A percentile compares a stretch with the other conserved stretches of the same genome.
phyloP scores from a whole-genome alignment of 768 basidiomycete species.

The Leccinum fibrillosum region DNA sequence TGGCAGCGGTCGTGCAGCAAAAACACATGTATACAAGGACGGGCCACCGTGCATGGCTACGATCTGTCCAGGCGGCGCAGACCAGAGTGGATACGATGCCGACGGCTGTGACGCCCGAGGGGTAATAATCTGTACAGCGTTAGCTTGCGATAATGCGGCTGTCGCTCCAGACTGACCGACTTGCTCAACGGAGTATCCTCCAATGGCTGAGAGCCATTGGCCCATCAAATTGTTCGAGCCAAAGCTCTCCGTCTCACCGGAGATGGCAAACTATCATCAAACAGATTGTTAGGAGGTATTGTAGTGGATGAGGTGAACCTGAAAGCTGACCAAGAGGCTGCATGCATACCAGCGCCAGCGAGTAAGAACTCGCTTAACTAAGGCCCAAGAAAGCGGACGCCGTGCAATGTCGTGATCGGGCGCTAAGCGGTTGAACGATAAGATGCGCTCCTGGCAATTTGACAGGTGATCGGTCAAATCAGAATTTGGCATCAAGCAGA shows the following conservation, averaged over 20 bases:
- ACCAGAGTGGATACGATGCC: conserved; percentile 61
- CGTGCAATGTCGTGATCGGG: conserved; percentile 38
- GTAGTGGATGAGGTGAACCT: not conserved
- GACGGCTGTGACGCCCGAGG: conserved; percentile 62
- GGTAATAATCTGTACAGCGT: conserved; percentile 47
- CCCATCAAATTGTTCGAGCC: conserved; percentile 74
- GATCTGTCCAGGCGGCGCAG: conserved; percentile 64
- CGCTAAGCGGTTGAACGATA: conserved; percentile 50
- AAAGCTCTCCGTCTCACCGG: conserved; percentile 65
- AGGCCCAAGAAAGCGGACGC: conserved; percentile 44
- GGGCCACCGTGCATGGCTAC: conserved; percentile 54
- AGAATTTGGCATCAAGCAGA: not conserved
- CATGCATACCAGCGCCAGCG: conserved; percentile 71
- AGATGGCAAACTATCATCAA: conserved; percentile 53
- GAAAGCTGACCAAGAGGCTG: conserved; percentile 50
- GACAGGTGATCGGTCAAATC: not conserved
- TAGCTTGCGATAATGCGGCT: not conserved
- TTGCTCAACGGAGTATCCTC: conserved; percentile 61
- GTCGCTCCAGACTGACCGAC: conserved; percentile 37
- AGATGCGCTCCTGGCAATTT: conserved; percentile 45
- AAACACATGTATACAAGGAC: conserved; percentile 62
- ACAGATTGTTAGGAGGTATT: not conserved
- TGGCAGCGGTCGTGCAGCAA: conserved; percentile 50
- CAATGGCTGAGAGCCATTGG: conserved; percentile 62
- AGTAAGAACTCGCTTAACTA: conserved; percentile 47